A percentile compares a stretch with the other conserved stretches of the same genome.
phyloP scores from a whole-genome alignment of 768 basidiomycete species.

The Coprinopsis strossmayeri region DNA sequence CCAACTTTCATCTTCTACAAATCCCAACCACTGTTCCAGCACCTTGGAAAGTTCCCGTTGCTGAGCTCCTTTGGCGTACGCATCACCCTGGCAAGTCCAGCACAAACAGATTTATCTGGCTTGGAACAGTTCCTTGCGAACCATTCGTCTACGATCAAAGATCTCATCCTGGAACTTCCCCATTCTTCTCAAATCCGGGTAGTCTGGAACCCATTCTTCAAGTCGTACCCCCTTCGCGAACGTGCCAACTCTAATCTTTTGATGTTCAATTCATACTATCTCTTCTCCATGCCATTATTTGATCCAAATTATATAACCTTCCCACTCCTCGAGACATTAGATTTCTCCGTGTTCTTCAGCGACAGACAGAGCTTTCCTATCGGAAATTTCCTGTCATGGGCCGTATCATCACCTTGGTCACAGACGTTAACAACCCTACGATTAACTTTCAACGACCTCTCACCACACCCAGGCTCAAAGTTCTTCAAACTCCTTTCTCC shows the following conservation, averaged over 20 bases:
- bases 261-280: background rate
- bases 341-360: background rate
- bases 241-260: background rate
- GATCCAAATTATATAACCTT: too few species aligned
- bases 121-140: background rate
- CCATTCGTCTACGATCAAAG: background rate
- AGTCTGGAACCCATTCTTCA: background rate
- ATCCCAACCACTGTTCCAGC: slow-evolving; percentile 1
- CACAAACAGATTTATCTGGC: slow-evolving; percentile 1
- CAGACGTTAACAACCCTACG: background rate
- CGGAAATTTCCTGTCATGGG: background rate
- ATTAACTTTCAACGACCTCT: background rate
- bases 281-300: background rate
- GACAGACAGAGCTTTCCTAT: background rate
- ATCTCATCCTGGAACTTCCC: background rate
- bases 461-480: background rate
- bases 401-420: background rate
- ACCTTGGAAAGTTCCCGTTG: background rate
- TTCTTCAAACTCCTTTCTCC: background rate
- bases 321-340: background rate
- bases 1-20: background rate
- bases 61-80: background rate
- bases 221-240: background rate
- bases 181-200: background rate
- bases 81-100: background rate